Conservation (phyloP, 164 flowering plant species). For the Nelumbo lutea region DNA sequence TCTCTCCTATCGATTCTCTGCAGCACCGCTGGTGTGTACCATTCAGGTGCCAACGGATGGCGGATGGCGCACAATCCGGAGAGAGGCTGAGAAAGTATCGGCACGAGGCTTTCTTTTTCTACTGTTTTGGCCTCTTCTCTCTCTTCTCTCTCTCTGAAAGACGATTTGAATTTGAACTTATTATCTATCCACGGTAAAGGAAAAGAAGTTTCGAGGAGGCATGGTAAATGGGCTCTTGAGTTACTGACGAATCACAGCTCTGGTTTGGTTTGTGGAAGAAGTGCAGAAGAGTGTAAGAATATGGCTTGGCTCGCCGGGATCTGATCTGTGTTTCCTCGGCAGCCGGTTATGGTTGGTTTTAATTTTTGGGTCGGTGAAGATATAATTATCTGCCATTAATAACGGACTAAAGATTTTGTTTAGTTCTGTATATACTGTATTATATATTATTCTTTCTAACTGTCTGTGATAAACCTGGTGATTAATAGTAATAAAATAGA, state of each 20-base stretch:
- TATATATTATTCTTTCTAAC: too few relatives aligned
- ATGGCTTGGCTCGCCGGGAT: neutral
- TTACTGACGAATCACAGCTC: neutral
- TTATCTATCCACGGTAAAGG: neutral
- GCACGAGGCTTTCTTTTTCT: slow-evolving; percentile 30
- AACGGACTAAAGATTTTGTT: too few relatives aligned
- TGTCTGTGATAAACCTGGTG: neutral
- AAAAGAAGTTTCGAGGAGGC: slow-evolving; percentile 10
- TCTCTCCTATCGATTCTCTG: neutral
- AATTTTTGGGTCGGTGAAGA: neutral
- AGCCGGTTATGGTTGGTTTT: neutral
- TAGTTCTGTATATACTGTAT: too few relatives aligned
- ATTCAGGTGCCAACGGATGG: slow-evolving; percentile 50
- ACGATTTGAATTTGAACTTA: slow-evolving; percentile 37
- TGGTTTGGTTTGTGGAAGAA: neutral
- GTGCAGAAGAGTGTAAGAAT: neutral
- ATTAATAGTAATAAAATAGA: slow-evolving; percentile 6
- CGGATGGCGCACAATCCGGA: slow-evolving; percentile 50
- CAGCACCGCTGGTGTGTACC: slow-evolving; percentile 50
- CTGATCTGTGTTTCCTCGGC: neutral
- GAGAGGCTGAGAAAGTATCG: slow-evolving; percentile 25
- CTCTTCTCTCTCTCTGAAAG: neutral
- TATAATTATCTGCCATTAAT: too few relatives aligned
- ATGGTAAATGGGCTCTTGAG: neutral
- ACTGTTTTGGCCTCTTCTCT: slow-evolving; percentile 7